phyloP scores from a whole-genome alignment of 805 yeast genomes.

The Jamesozyma lodderae region DNA sequence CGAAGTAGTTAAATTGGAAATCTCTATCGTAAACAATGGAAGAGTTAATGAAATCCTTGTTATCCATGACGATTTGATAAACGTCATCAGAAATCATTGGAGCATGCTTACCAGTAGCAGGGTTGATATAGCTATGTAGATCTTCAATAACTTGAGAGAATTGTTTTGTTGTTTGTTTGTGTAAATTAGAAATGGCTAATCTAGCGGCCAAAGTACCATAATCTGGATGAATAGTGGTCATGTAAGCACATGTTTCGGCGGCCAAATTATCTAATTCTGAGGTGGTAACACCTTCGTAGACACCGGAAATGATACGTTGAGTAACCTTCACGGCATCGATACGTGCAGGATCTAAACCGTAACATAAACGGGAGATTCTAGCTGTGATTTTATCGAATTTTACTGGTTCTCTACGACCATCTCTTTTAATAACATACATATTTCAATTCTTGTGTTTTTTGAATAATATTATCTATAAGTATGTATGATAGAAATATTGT shows the following conservation, averaged over 20 bases:
- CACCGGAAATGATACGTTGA: constrained; percentile 91
- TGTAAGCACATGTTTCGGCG: constrained; percentile 94
- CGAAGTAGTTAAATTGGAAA: constrained; percentile 71
- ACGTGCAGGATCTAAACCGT: constrained; percentile 84
- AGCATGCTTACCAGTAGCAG: constrained; percentile 57
- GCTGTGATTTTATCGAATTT: constrained; percentile 96
- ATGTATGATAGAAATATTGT: no score
- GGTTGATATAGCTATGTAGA: constrained; percentile 70
- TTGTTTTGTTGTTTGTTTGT: constrained; percentile 84
- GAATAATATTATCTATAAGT: neutral
- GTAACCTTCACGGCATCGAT: constrained; percentile 95
- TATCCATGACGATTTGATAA: constrained; percentile 49
- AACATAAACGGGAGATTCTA: constrained; percentile 84
- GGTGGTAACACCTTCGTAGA: constrained; percentile 94
- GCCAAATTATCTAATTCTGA: constrained; percentile 75
- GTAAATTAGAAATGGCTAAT: constrained; percentile 87
- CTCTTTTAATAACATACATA: constrained; percentile 88
- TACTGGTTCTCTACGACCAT: constrained; percentile 90
- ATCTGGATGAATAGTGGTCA: constrained; percentile 98
- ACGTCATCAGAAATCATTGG: constrained; percentile 69
- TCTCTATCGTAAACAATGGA: constrained; percentile 75
- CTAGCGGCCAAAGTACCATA: constrained; percentile 92
- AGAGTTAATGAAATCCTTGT: constrained; percentile 59
- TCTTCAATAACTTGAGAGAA: constrained; percentile 70
- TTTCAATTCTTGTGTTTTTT: neutral